Base-by-base conservation (phyloP, 2,329 filamentous ascomycete species). In the Talaromyces funiculosus region DNA sequence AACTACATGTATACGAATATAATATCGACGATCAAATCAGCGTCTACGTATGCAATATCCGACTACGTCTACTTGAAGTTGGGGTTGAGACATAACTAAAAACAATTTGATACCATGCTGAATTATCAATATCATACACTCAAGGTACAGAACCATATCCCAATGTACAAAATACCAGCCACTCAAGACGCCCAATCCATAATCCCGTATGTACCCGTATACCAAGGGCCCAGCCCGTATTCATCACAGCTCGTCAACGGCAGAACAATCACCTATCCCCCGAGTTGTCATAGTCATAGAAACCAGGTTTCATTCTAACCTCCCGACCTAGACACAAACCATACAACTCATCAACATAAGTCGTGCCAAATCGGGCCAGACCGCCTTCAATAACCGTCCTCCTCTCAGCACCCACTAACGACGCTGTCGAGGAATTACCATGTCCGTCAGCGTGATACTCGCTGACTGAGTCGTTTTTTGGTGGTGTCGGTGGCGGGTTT, bases 271-370 rank as follows among this genome's bases (percentile, higher is more conserved):
- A 35, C 26, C 12, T 57, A 9, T 43, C 51, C 10, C 16, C 53
- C 24, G 26, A 16, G 12, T 26, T 26, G 3, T 47, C 54, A 3
- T 24, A n/a, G n/a, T 20, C 18, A 3, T 49, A 26, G 29, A 43
- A 53, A 9, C 53, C 58, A 37, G 49, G 58, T 22, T 54, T 33
- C 59, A 61, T 61, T 22, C 59, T 42, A 8, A 61, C 54, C 29
- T 57, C 53, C 22, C 54, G 53, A 4, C 53, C 53, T 26, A 61
- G 40, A 31, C 59, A 61, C 51, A 61, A 43, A 9, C 45, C 53
- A 43, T 61, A 61, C 45, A 61, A 35, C 20, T 61, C 59, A 14
- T 61, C 59, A 3, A 61, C 59, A 61, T 61, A 61, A 38, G 47
- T 54, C 14, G 57, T 43, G 6, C 59, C 53, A 37, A 57, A 57